Base-by-base conservation (phyloP, 2,329 filamentous ascomycete genomes). In the Botryotinia calthae region DNA sequence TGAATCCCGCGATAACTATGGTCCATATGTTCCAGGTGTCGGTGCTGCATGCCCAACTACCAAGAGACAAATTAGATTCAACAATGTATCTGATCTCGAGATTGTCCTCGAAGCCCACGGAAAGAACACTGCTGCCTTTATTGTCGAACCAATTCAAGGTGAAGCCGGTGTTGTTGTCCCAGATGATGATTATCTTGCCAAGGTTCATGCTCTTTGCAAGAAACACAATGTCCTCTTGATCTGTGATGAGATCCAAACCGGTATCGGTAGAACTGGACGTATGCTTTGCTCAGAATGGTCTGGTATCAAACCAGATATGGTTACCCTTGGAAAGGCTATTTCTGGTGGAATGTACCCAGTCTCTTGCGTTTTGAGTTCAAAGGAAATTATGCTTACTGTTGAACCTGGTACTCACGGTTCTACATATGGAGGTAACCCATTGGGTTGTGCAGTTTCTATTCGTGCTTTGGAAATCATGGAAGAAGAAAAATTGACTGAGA, bases 321-420 rank as follows among this genome's bases (percentile, higher is more conserved):
- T 99, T 37, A 91, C 97, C 65, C 90, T 99, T 48, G 96, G 96
- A 81, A 99, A 99, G 86, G 96, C 96, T 78, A 97, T 99, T 82
- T 97, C 94, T 48, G 96, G 96, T 76, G 96, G 96, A 82, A 96
- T 98, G 92, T 99, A 99, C 84, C 96, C 96, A n/a, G 96, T 99
- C 73, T 97, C 94, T 75, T 94, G 91, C 79, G 95, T 99, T 66
- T 87, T 99, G 70, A 91, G 92, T 75, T 90, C 90, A 79, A 94
- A 92, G 84, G 95, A 98, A 73, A 87, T 98, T 76, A 98, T 99
- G 95, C 88, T 98, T 77, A 96, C 95, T 16, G 87, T 99, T 76
- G 96, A 99, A 86, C 93, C 96, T 40, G 96, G 96, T 74, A 98
- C 96, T 40, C 96, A 99, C 83, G 96, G 96, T 66, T 97, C 94